Evolutionary conservation across 2,329 filamentous ascomycete genomes (phyloP), one percentile per base, ranked within the genome.

Genomic region (Xylogone sp.): DNA sequence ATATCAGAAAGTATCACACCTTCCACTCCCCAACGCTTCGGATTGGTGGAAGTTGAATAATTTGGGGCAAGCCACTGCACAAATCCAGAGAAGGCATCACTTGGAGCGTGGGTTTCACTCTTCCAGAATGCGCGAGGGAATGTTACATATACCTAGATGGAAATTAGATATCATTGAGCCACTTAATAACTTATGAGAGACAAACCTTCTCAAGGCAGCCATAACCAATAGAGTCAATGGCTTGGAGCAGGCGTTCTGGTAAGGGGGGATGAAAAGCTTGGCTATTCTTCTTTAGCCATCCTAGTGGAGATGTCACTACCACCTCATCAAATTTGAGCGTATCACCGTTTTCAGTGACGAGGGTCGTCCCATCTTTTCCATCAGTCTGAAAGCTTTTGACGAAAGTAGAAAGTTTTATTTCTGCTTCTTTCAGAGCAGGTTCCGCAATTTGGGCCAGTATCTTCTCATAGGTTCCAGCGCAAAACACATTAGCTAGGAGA

Each of bases 51-150:
- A 0, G 67, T 49, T 1, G 78, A 71, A 66, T 88, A 87, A 5
- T 59, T 60, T 21, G 84, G 85, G 2, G 76, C 64, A 21, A 83
- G 74, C 71, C 83, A 89, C 59, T 83, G 77, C 10, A 75, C 78
- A 66, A 84, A 86, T 43, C 78, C 75, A 1, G 58, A 55, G n/a
- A 59, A 59, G 8, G 55, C 46, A 39, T 39, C 13, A 39, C 34
- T 39, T 13, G 34, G n/a, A 39, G 34, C 43, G 3, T 53, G 49
- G 4, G 56, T 51, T 21, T 39, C 18, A 16, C 21, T 34, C 4
- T 39, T 2, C 84, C 85, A 88, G 65, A 86, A 88, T 0, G 83
- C 79, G 8, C 60, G 63, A 0, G 83, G 79, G 59, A 88, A 88
- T 3, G 75, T 81, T 18, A 82, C 68, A 58, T 66, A 68, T 3